phyloP scores from a whole-genome alignment of 2,329 filamentous ascomycete genomes.

The Tolypocladium tundrense region DNA sequence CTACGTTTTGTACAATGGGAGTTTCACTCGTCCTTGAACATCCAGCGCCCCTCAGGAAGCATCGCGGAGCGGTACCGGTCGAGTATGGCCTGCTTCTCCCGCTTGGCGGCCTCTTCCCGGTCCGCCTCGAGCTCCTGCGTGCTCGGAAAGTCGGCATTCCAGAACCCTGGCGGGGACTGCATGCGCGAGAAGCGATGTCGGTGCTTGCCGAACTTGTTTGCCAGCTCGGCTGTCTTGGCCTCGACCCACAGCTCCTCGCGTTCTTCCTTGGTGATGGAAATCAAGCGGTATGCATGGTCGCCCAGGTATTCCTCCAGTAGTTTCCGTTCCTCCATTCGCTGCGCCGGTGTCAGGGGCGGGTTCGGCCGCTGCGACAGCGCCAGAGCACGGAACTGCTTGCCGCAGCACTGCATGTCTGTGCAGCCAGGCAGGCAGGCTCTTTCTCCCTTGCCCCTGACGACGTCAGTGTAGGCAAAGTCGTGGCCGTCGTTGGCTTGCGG shows the following conservation, averaged over 20 bases:
- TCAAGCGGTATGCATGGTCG: conserved; percentile 47
- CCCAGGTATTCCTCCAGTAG: conserved; percentile 49
- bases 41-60: conserved; percentile 63
- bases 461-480: conserved; percentile 63
- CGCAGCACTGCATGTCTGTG: conserved; percentile 66
- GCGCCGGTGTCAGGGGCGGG: conserved; percentile 21
- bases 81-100: conserved; percentile 54
- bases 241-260: conserved; percentile 59
- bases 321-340: conserved; percentile 32
- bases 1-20: neutral
- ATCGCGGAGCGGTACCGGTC: conserved; percentile 75
- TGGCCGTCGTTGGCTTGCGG: conserved; percentile 59
- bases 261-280: conserved; percentile 47
- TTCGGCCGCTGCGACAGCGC: conserved; percentile 41
- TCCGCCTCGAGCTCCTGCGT: conserved; percentile 71
- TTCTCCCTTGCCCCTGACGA: conserved; percentile 59
- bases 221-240: conserved; percentile 62
- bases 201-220: conserved; percentile 69
- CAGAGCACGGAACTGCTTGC: conserved; percentile 57
- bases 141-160: conserved; percentile 78
- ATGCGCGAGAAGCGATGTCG: conserved; percentile 62
- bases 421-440: conserved; percentile 66
- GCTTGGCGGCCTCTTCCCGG: conserved; percentile 51
- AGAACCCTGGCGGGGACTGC: conserved; percentile 75
- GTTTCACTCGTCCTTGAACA: conserved; percentile 67